Percentiles rank a stretch among this genome's conserved stretches.
Evolutionary conservation across 1,284 basidiomycete species (phyloP).

Genomic region (Xanthoconium separans): DNA sequence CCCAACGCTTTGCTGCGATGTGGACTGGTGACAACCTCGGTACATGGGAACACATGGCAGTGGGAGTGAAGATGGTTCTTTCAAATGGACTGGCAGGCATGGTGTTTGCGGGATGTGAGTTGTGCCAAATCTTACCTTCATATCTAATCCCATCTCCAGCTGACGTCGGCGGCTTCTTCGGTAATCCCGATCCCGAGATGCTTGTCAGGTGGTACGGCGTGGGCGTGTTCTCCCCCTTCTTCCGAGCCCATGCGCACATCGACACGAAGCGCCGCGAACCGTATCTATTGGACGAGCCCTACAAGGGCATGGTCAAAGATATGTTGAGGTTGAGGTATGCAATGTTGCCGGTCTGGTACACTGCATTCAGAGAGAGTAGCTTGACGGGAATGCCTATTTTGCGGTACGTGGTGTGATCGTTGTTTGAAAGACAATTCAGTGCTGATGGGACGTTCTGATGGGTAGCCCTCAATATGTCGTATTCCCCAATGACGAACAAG

Average conservation of each 20-base stretch:
- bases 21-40: constrained; percentile 99
- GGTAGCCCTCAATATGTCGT: constrained; percentile 88
- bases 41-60: constrained; percentile 96
- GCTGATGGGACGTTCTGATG: constrained; percentile 1
- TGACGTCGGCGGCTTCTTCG: constrained; percentile 98
- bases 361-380: constrained; percentile 87
- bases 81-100: constrained; percentile 92
- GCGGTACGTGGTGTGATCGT: constrained; percentile 46
- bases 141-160: constrained; percentile 49
- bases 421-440: not conserved
- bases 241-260: constrained; percentile 97
- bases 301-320: constrained; percentile 79
- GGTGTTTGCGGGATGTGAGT: constrained; percentile 86
- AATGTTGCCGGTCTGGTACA: constrained; percentile 95
- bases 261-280: constrained; percentile 98
- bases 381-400: constrained; percentile 79
- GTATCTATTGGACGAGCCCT: constrained; percentile 88
- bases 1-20: constrained; percentile 94
- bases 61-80: constrained; percentile 93
- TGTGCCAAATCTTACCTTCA: not conserved
- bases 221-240: constrained; percentile 95
- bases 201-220: constrained; percentile 97
- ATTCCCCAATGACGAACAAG: constrained; percentile 85
- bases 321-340: constrained; percentile 84
- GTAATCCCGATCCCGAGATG: constrained; percentile 93